A percentile compares a stretch with the other conserved stretches of the same genome.
These are phyloP conservation scores for Pythium brassicae DNA, from an alignment of 352 stramenopile genomes.

Conservation along the genomic window DNA sequence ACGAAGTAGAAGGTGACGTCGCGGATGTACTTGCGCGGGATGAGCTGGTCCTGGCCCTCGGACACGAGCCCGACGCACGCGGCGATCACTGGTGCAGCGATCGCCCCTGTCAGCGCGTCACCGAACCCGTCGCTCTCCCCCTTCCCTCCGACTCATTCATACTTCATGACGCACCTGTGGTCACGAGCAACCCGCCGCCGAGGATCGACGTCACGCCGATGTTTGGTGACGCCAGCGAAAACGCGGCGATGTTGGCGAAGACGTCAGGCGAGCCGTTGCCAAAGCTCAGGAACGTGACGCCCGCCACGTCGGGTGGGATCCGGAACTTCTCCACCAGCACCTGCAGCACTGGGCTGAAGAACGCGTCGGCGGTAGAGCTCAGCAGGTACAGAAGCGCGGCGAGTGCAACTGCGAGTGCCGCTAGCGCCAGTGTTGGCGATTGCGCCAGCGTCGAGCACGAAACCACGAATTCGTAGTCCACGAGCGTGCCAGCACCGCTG, in stretches of 20 bases:
- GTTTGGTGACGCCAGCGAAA: conserved; percentile 52
- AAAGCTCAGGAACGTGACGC: conserved; percentile 81
- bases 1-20: conserved; percentile 77
- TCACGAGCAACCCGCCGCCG: conserved; percentile 63
- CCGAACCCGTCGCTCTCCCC: background rate
- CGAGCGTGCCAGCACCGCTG: conserved; percentile 29
- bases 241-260: conserved; percentile 77
- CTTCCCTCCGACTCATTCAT: background rate
- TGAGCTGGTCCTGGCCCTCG: conserved; percentile 65
- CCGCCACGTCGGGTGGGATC: conserved; percentile 66
- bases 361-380: conserved; percentile 78
- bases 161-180: conserved; percentile 32
- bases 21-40: conserved; percentile 68
- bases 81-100: conserved; percentile 39
- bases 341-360: conserved; percentile 76
- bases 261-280: conserved; percentile 76
- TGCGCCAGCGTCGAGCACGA: conserved; percentile 44
- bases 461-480: conserved; percentile 69
- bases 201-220: conserved; percentile 72
- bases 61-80: conserved; percentile 71
- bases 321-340: conserved; percentile 73
- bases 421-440: conserved; percentile 32
- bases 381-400: conserved; percentile 69
- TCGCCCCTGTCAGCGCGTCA: background rate
- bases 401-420: conserved; percentile 42